These are phyloP conservation scores for Lipomyces orientalis DNA, from an alignment of 805 yeast species.

Conservation along the genomic window DNA sequence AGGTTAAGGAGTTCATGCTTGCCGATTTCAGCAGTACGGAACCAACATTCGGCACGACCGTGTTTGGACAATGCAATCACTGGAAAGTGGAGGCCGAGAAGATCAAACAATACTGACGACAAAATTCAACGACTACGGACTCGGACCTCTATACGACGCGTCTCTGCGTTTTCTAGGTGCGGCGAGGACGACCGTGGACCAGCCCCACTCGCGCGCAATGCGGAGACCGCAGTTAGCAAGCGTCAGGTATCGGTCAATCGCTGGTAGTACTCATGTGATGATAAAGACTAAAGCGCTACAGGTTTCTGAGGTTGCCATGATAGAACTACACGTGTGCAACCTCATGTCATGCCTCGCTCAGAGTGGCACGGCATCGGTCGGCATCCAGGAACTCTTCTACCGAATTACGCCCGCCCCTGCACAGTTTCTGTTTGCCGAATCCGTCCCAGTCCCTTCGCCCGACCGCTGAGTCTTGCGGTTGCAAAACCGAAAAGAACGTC, in stretches of 20 bases:
- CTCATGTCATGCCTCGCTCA: slow-evolving; percentile 31
- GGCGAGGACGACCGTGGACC: slow-evolving; percentile 47
- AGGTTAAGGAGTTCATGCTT: background rate
- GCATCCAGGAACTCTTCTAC: slow-evolving; percentile 43
- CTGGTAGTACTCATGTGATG: background rate
- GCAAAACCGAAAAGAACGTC: background rate
- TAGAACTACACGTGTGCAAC: slow-evolving; percentile 42
- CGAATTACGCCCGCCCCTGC: slow-evolving; percentile 46
- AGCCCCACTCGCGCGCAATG: slow-evolving; percentile 48
- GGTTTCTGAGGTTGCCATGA: slow-evolving; percentile 39
- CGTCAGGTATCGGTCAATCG: slow-evolving; percentile 41
- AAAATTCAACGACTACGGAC: slow-evolving; percentile 44
- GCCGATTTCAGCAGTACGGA: background rate
- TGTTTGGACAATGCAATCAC: background rate
- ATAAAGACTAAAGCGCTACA: background rate
- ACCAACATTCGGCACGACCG: background rate
- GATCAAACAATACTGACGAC: slow-evolving; percentile 45
- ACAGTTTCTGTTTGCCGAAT: slow-evolving; percentile 46
- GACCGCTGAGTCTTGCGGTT: slow-evolving; percentile 12
- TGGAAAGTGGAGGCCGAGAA: slow-evolving; percentile 44
- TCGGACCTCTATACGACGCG: slow-evolving; percentile 41
- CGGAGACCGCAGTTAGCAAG: slow-evolving; percentile 47
- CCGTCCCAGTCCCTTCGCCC: slow-evolving; percentile 39
- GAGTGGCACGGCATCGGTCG: slow-evolving; percentile 34
- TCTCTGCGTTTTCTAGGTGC: slow-evolving; percentile 44